Evolutionary conservation across 192 early-diverging fungal genomes (phyloP).

Genomic region (Coemansia sp.): DNA sequence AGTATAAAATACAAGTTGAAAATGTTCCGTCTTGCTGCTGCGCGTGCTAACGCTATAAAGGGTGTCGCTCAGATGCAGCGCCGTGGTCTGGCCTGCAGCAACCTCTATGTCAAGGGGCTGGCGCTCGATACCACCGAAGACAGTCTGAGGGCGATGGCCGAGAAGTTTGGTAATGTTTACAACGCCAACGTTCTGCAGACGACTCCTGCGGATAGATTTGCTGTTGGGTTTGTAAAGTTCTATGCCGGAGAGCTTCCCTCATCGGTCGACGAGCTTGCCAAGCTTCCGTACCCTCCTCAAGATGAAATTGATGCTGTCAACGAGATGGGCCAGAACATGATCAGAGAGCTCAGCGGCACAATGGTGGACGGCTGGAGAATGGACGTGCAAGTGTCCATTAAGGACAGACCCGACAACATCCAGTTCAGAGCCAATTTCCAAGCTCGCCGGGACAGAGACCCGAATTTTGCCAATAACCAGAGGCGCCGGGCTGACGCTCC

Average conservation of each 20-base stretch:
- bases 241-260: conserved; percentile 33
- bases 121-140: conserved; percentile 12
- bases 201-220: background rate
- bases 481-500: too few species aligned
- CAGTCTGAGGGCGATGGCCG: conserved; percentile 12
- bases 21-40: conserved; percentile 39
- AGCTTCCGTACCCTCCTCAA: conserved; percentile 13
- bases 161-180: conserved; percentile 30
- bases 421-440: conserved; percentile 34
- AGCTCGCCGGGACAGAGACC: conserved; percentile 17
- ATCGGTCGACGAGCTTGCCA: conserved; percentile 34
- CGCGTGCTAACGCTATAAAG: conserved; percentile 19
- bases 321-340: conserved; percentile 9
- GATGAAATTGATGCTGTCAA: conserved; percentile 21
- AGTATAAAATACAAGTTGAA: conserved; percentile 1
- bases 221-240: conserved; percentile 37
- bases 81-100: conserved; percentile 31
- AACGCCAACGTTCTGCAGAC: conserved; percentile 7
- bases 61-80: conserved; percentile 13
- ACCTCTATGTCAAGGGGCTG: conserved; percentile 27
- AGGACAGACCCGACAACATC: conserved; percentile 36
- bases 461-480: background rate
- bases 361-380: conserved; percentile 8
- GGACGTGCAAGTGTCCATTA: conserved; percentile 2
- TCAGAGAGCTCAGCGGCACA: conserved; percentile 9